These are phyloP conservation scores for Fusarium algeriense DNA, from an alignment of 2,329 filamentous ascomycete species.

Conservation along the genomic window DNA sequence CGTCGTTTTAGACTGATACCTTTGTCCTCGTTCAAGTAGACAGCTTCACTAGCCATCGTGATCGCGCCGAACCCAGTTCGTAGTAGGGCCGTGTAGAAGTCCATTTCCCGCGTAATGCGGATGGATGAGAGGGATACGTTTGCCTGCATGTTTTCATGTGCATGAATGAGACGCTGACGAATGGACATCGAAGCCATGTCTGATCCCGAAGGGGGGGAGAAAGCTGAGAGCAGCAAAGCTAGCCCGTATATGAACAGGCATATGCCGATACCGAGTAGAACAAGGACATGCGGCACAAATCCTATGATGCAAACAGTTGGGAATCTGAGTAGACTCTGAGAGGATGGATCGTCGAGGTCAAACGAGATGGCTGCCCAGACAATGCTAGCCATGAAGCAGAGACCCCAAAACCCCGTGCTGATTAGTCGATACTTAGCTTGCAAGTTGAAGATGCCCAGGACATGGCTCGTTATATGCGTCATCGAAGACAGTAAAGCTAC, in stretches of 20 bases:
- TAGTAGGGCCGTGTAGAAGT: constrained; percentile 93
- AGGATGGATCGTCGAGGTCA: constrained; percentile 69
- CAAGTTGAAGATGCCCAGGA: constrained; percentile 82
- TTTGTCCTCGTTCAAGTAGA: constrained; percentile 92
- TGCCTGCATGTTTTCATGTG: constrained; percentile 91
- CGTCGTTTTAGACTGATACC: constrained; percentile 77
- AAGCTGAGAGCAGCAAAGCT: constrained; percentile 80
- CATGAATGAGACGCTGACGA: constrained; percentile 72
- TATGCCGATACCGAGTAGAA: constrained; percentile 80
- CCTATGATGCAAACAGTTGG: constrained; percentile 95
- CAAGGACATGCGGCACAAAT: constrained; percentile 93
- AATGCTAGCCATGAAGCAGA: constrained; percentile 90
- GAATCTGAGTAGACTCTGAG: constrained; percentile 81
- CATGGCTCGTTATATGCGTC: constrained; percentile 87
- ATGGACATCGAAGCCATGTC: constrained; percentile 56
- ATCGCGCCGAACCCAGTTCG: constrained; percentile 89
- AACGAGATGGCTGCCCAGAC: constrained; percentile 78
- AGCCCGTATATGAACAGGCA: constrained; percentile 83
- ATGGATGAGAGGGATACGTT: constrained; percentile 87
- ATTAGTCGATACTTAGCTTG: constrained; percentile 84
- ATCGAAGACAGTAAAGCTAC: constrained; percentile 89
- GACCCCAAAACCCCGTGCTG: constrained; percentile 89
- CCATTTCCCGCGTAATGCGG: constrained; percentile 85
- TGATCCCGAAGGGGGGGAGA: constrained; percentile 49
- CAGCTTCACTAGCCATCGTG: constrained; percentile 93